phyloP scores from a whole-genome alignment of 2,329 filamentous ascomycete species.

The Endocalyx cinctus region DNA sequence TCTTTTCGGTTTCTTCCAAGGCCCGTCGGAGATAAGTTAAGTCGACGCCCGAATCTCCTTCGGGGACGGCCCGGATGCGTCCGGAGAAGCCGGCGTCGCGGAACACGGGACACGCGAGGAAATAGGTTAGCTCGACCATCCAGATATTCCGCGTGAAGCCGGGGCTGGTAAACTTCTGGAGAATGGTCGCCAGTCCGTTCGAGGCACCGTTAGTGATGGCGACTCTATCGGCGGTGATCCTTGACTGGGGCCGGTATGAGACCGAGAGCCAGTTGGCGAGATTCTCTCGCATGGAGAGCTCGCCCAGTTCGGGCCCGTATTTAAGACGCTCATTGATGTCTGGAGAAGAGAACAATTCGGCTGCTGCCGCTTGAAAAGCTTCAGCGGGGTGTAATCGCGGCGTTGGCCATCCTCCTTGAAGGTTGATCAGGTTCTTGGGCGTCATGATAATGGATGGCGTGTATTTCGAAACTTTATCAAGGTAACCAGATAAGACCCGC shows the following conservation, averaged over 20 bases:
- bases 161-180: constrained; percentile 62
- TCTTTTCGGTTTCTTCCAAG: constrained; percentile 28
- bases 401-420: constrained; percentile 26
- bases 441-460: no score
- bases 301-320: constrained; percentile 61
- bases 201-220: constrained; percentile 63
- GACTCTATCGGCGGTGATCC: constrained; percentile 46
- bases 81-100: constrained; percentile 58
- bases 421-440: constrained; percentile 17
- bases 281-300: constrained; percentile 45
- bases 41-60: constrained; percentile 58
- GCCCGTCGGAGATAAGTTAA: constrained; percentile 46
- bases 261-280: constrained; percentile 56
- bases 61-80: constrained; percentile 55
- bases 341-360: constrained; percentile 44
- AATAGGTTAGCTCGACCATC: constrained; percentile 63
- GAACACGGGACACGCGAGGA: constrained; percentile 61
- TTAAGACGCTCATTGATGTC: constrained; percentile 42
- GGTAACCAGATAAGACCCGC: no score
- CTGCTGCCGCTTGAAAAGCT: constrained; percentile 47
- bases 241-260: constrained; percentile 43
- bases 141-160: constrained; percentile 58
- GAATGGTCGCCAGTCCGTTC: constrained; percentile 58
- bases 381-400: constrained; percentile 48
- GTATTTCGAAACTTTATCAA: no score